A percentile compares a stretch with the other conserved stretches of the same genome.
Evolutionary conservation across 768 basidiomycete genomes (phyloP).

Genomic region (Gloeostereum incarnatum): DNA sequence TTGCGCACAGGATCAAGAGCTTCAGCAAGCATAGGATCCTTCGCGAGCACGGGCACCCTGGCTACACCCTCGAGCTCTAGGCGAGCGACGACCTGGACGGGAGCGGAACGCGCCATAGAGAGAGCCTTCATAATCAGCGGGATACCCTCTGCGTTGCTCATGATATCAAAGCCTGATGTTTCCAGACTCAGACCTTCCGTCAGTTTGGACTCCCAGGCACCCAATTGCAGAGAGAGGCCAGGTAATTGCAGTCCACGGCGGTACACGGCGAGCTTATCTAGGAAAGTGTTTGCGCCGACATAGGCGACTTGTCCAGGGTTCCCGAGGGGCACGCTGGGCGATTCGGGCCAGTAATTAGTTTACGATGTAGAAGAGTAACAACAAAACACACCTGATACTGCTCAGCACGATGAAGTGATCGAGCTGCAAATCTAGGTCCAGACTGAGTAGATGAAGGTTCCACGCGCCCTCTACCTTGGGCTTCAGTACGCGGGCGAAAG

Average conservation of each 20-base stretch:
- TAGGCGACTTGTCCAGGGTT: conserved; percentile 19
- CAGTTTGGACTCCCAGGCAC: conserved; percentile 18
- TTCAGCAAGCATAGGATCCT: too few species aligned
- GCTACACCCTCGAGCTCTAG: not conserved
- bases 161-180: not conserved
- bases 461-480: conserved; percentile 20
- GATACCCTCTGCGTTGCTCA: not conserved
- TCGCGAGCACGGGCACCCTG: not conserved
- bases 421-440: conserved; percentile 16
- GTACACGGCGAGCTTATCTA: conserved; percentile 19
- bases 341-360: conserved; percentile 1
- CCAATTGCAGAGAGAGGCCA: conserved; percentile 18
- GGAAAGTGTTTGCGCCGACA: conserved; percentile 19
- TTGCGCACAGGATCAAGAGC: too few species aligned
- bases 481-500: conserved; percentile 16
- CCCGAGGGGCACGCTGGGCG: conserved; percentile 17
- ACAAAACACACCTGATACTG: conserved; percentile 18
- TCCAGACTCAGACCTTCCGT: not conserved
- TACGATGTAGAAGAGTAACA: not conserved
- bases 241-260: conserved; percentile 18
- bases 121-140: not conserved
- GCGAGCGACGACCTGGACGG: not conserved
- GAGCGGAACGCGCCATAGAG: not conserved
- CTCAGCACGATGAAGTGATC: conserved; percentile 21
- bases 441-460: conserved; percentile 20